Evolutionary conservation across 2,329 filamentous ascomycete species (phyloP).

Genomic region (Botrytis pseudocinerea): DNA sequence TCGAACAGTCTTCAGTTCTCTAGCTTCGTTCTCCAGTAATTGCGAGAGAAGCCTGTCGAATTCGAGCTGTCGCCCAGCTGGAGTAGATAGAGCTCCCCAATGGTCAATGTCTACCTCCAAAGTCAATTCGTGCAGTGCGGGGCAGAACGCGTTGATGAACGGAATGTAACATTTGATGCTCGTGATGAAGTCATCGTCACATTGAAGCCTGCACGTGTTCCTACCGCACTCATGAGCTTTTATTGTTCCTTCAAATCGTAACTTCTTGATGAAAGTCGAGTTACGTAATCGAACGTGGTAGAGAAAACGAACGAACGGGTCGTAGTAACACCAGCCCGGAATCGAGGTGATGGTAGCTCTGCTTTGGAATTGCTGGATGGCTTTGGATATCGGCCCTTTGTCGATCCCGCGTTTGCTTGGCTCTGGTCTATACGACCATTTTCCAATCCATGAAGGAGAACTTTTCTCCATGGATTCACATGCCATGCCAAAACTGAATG

Average conservation of each 20-base stretch:
- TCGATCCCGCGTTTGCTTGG: neutral
- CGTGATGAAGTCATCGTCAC: neutral
- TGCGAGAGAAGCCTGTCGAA: neutral
- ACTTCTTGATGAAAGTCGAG: neutral
- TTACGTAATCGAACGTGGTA: neutral
- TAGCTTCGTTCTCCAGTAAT: neutral
- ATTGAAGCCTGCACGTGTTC: neutral
- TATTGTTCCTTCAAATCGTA: neutral
- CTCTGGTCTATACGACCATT: neutral
- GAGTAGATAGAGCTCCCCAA: no score
- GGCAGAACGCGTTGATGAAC: neutral
- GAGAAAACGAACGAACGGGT: neutral
- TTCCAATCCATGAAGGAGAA: neutral
- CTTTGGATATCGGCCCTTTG: neutral
- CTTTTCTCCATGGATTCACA: no score
- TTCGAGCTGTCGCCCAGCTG: no score
- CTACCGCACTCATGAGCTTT: neutral
- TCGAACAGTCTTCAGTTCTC: neutral
- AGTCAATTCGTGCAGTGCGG: neutral
- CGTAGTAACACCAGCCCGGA: neutral
- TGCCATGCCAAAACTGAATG: neutral
- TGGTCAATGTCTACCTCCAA: neutral
- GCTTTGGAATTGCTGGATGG: neutral
- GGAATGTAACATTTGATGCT: neutral
- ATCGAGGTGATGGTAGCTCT: neutral